phyloP scores from a whole-genome alignment of 1,284 basidiomycete genomes.

The Rhodotorula sp. region DNA sequence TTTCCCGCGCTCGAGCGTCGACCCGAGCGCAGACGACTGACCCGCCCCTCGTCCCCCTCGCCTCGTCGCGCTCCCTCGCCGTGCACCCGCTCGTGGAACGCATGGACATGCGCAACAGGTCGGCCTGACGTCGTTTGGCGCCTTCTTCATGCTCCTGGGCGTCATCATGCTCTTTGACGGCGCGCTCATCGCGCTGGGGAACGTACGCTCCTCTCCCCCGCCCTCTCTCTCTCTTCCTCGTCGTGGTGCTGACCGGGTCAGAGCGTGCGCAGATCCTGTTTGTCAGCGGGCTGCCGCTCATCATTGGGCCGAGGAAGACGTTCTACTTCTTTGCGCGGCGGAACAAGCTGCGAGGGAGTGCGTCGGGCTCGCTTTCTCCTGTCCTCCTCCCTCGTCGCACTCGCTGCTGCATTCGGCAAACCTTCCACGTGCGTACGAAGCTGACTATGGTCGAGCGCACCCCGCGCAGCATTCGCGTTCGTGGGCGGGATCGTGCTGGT shows the following conservation, averaged over 20 bases:
- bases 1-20: no score
- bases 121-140: slow-evolving; percentile 94
- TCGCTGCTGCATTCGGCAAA: not conserved
- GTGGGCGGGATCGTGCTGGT: slow-evolving; percentile 84
- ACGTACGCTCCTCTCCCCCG: slow-evolving; percentile 58
- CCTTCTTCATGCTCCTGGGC: slow-evolving; percentile 92
- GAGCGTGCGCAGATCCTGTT: slow-evolving; percentile 72
- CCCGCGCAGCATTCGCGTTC: slow-evolving; percentile 69
- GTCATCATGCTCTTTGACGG: slow-evolving; percentile 97
- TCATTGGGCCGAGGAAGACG: slow-evolving; percentile 81
- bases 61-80: slow-evolving; percentile 44
- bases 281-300: slow-evolving; percentile 84
- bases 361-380: not conserved
- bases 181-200: slow-evolving; percentile 92
- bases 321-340: slow-evolving; percentile 97
- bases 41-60: not conserved
- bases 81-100: no score
- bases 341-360: slow-evolving; percentile 89
- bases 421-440: no score
- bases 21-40: not conserved
- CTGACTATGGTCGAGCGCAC: not conserved
- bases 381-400: not conserved
- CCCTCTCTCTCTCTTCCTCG: not conserved
- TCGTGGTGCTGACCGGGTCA: not conserved
- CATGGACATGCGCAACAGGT: slow-evolving; percentile 55